These are phyloP conservation scores for Taphrina flavorubra DNA, from an alignment of 1,139 yeast genomes.

Conservation along the genomic window DNA sequence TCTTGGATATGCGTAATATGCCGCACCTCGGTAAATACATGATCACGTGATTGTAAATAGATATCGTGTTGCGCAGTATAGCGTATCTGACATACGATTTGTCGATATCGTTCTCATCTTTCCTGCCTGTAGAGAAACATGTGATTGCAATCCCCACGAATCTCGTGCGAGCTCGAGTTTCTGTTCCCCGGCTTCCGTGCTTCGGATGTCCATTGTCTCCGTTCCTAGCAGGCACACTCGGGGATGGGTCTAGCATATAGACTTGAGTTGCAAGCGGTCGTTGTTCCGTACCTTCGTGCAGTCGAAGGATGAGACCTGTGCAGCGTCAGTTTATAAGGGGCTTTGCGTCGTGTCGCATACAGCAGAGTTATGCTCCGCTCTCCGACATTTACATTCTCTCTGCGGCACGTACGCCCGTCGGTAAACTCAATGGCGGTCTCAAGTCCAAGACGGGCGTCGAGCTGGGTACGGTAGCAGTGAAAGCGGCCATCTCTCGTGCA, in stretches of 20 bases:
- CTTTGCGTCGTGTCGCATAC: slow-evolving; percentile 9
- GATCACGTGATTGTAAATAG: too few relatives aligned
- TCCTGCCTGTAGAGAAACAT: not conserved
- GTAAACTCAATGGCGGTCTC: slow-evolving; percentile 85
- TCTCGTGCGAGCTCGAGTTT: not conserved
- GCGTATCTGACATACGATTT: not conserved
- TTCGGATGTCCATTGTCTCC: not conserved
- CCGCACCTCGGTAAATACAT: too few relatives aligned
- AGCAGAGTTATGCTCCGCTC: slow-evolving; percentile 26
- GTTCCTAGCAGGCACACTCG: too few relatives aligned
- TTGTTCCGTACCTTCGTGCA: not conserved
- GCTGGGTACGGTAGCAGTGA: slow-evolving; percentile 89
- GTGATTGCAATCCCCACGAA: not conserved
- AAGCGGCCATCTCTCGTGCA: slow-evolving; percentile 48
- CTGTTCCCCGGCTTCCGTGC: not conserved
- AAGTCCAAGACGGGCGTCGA: slow-evolving; percentile 78
- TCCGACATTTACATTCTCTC: slow-evolving; percentile 79
- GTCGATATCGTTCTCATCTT: not conserved
- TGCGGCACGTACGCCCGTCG: slow-evolving; percentile 92
- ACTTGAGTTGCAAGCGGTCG: too few relatives aligned
- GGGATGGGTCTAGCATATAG: too few relatives aligned
- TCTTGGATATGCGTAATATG: too few relatives aligned
- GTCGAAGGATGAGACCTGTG: not conserved
- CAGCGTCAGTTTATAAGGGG: not conserved
- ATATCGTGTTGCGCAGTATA: not conserved